Evolutionary conservation across 768 basidiomycete species (phyloP), one percentile per base, ranked within the genome.

Genomic region (Rhizopogon roseolus): DNA sequence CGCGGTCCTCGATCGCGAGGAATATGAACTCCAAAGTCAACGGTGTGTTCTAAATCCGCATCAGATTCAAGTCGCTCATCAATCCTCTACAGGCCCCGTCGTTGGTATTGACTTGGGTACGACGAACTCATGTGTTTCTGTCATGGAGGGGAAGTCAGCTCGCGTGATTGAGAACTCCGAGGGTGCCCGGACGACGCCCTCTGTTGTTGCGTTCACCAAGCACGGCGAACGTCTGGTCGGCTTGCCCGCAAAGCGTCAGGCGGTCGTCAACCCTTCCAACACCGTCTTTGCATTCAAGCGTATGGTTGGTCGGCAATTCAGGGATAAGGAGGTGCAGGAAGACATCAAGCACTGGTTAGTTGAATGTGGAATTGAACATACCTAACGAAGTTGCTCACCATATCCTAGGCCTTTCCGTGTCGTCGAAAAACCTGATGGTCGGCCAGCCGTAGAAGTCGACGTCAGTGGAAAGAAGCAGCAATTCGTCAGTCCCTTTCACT

Each of bases 161-260:
- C 88, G 91, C 60, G 96, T 98, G 59, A 88, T 99, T 61, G 97
- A 98, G 75, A 98, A 98, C 77, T 77, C 95, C 5, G 96, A 98
- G 77, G 96, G 97, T 77, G 90, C 90, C 54, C 86, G 97, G 61
- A 98, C 97, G 58, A 99, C 97, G 14, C 97, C 97, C 2, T 99
- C 97, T 38, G 93, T 98, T 53, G 93, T 98, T 60, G 96, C 96
- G 38, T 99, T 99, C 81, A 93, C 97, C 52, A 97, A 98, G 72
- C 94, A 98, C 63, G 93, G 93, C 53, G 97, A 99, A 70, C 93
- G 96, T 54, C 80, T 98, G 32, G 88, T 97, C 55, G 96, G 96
- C 71, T 82, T 97, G 41, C 95, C 96, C 22, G 97, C 96, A 10
- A 95, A 98, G 74, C 91, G 95, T 46, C 96, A 98, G 71, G 94